Base-by-base conservation (phyloP, 2,329 filamentous ascomycete genomes). In the Calonectria naviculata region DNA sequence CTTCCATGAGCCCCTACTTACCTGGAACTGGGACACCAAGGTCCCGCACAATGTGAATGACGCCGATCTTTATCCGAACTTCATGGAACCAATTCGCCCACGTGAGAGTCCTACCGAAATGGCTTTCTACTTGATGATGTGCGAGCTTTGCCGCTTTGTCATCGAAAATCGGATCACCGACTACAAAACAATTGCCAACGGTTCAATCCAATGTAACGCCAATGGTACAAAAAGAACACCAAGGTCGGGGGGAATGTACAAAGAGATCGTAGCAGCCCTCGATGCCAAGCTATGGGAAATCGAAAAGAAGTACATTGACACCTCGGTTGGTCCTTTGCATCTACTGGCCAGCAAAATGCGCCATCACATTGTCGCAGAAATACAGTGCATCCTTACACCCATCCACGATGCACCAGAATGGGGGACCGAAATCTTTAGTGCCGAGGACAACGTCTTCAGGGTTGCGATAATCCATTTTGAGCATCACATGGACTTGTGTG, bases 11-110 rank as follows among this genome's bases (percentile, higher is more conserved):
- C 67, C 67, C 34, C 42, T 70, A 15, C 52, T 70, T 15, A 70
- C 67, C 28, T 70, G 67, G 67, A 49, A 61, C 34, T 70, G 62
- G 62, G 67, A 70, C 19, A 70, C 67, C 15, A 58, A 60, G 36
- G 28, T 70, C 2, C 67, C 67, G 5, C 67, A 70, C 44, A 70
- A 70, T 24, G 67, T 70, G 19, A 70, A 70, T 56, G 67, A 70
- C 26, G 67, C 67, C 4, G 67, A 70, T 28, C 67, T 70, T 6
- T 70, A 65, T 19, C 67, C 67, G 4, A 66, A 70, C 38, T 70
- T 70, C 31, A 65, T 61, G 67, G 67, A 65, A 31, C 61, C 67
- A 1, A 66, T 70, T 4, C 67, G 63, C 5, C 34, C 61, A 31
- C 67, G 67, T 7, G 67, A 70, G 13, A 49, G 67, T 9, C 67